Base-by-base conservation (phyloP, 2,329 filamentous ascomycete species). In the Pseudogymnoascus sp. region DNA sequence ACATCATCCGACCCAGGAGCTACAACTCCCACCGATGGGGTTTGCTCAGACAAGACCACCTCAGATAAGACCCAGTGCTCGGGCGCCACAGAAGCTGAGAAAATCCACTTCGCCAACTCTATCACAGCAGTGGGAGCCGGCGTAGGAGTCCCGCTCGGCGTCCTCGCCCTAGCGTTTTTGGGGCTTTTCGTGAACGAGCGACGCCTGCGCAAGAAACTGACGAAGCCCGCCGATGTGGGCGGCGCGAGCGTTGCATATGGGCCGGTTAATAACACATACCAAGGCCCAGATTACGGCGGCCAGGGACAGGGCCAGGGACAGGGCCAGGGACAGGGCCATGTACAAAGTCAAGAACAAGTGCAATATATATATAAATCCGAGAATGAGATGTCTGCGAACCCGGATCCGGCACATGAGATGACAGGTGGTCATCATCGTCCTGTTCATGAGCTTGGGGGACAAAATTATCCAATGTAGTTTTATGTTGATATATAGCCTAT, bases 311-410 rank as follows among this genome's bases (percentile, higher is more conserved):
- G 23, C 23, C 11, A 23, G 11, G 18, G 5, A n/a, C 23, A 28
- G 9, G 14, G 23, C 23, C 11, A 23, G 11, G 18, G 12, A 21
- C 11, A 23, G 3, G 23, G 43, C 23, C 43, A 42, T 7, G 38
- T 7, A 21, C 68, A 61, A 71, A 68, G 68, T 5, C n/a, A 53
- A 31, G 25, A 18, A 53, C 25, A 53, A 12, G 4, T 31, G 25
- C 46, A 53, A 34, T 53, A 31, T 3, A n/a, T 25, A 4, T 34
- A 53, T 18, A 53, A 53, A n/a, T 3, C 46, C 8, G 25, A 53
- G 14, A 31, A 53, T 5, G 46, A 53, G 46, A 53, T 53, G 46
- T 5, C 25, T 4, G 25, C 46, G 25, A 31, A 18, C 9, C n/a
- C 4, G 2, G 25, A 56, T 5, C 49, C 49, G n/a, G n/a, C 28